Percentiles rank a stretch among this genome's conserved stretches.
Conservation (phyloP, 169 alveolate genomes). For the Eimeria sp. region DNA sequence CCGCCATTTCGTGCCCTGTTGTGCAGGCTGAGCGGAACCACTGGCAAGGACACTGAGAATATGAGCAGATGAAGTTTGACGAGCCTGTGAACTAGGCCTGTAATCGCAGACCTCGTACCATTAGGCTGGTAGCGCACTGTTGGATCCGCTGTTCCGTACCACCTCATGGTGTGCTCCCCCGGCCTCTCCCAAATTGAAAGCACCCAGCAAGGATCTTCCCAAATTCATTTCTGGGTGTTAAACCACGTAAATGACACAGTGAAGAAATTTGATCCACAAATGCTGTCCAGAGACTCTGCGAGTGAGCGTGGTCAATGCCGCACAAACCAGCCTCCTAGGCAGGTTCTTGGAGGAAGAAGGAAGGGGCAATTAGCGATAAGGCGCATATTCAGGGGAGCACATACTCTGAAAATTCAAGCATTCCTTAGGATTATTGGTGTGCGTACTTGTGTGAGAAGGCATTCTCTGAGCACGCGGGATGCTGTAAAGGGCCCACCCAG, state of each 20-base stretch:
- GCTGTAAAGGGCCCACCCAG: not conserved
- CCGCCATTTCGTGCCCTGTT: not conserved
- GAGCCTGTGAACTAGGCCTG: not conserved
- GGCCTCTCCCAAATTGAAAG: not conserved
- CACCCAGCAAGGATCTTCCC: not conserved
- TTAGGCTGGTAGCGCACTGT: not conserved
- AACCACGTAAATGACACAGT: not conserved
- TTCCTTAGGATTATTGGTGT: not conserved
- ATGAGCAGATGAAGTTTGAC: not conserved
- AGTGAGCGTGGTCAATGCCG: slow-evolving; percentile 1
- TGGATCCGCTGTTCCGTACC: not conserved
- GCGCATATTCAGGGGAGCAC: not conserved
- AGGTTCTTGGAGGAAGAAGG: not conserved
- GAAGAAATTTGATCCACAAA: not conserved
- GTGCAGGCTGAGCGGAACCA: not conserved
- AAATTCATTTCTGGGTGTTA: slow-evolving; percentile 31
- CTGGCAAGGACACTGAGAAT: not conserved
- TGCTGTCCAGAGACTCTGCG: not conserved
- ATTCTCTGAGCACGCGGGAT: not conserved
- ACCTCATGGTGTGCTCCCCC: not conserved
- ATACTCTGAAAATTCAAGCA: slow-evolving; percentile 8
- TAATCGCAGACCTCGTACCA: not conserved
- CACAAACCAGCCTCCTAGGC: not conserved
- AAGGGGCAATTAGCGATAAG: slow-evolving; percentile 24
- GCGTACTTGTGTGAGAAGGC: not conserved